phyloP scores from a whole-genome alignment of 2,329 filamentous ascomycete species.

The Cladosporium sp. region DNA sequence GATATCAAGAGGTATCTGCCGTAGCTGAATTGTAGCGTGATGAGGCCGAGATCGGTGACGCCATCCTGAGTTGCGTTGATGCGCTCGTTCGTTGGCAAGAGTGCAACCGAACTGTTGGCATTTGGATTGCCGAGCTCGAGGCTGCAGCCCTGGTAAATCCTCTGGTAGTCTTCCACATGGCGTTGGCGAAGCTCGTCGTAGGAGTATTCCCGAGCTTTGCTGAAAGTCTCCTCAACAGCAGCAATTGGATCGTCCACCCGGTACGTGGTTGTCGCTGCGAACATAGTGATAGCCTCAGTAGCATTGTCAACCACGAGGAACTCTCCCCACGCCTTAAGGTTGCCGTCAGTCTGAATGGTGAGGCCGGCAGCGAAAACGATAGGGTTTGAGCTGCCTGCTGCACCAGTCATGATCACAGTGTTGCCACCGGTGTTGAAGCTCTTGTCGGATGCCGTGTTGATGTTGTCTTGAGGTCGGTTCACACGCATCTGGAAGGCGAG shows the following conservation, averaged over 20 bases:
- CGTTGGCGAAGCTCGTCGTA: constrained; percentile 19
- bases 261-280: constrained; percentile 31
- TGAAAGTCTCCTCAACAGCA: constrained; percentile 58
- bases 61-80: constrained; percentile 42
- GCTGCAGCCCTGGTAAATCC: constrained; percentile 13
- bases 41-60: constrained; percentile 54
- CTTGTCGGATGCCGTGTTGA: constrained; percentile 19
- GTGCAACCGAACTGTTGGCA: constrained; percentile 41
- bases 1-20: constrained; percentile 58
- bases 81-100: constrained; percentile 62
- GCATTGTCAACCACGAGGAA: constrained; percentile 19
- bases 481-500: constrained; percentile 17
- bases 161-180: constrained; percentile 11
- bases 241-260: constrained; percentile 64
- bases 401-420: constrained; percentile 15
- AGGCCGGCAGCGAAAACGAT: constrained; percentile 15
- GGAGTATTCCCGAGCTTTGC: neutral
- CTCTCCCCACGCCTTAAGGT: constrained; percentile 17
- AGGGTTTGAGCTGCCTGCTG: constrained; percentile 13
- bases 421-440: constrained; percentile 12
- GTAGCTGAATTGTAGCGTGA: constrained; percentile 57
- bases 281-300: constrained; percentile 1
- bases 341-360: constrained; percentile 11
- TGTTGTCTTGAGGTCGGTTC: constrained; percentile 14
- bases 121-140: constrained; percentile 7